Evolutionary conservation across 2,329 filamentous ascomycete species (phyloP).

Genomic region (Talaromyces sp.): DNA sequence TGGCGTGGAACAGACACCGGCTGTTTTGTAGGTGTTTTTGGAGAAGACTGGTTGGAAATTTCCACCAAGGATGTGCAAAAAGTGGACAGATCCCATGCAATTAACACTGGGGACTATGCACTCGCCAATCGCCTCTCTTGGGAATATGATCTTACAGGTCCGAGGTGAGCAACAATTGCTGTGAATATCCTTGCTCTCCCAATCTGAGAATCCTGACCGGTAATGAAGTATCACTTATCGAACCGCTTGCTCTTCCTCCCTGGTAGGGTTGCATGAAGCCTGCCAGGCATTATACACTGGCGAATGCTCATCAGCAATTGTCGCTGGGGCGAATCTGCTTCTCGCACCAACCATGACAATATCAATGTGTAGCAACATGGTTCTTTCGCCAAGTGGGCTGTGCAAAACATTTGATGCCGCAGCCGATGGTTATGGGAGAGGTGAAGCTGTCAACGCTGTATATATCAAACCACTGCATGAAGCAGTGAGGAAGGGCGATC

Average conservation of each 20-base stretch:
- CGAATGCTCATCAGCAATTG: constrained; percentile 21
- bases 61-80: neutral
- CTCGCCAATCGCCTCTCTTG: constrained; percentile 36
- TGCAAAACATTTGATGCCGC: constrained; percentile 32
- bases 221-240: constrained; percentile 35
- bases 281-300: constrained; percentile 23
- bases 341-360: constrained; percentile 27
- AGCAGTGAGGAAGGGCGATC: constrained; percentile 40
- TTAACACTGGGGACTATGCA: constrained; percentile 29
- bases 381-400: constrained; percentile 19
- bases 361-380: neutral
- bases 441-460: constrained; percentile 39
- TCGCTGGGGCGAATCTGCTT: constrained; percentile 19
- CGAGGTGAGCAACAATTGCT: constrained; percentile 14
- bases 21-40: neutral
- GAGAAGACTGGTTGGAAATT: neutral
- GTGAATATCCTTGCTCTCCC: neutral
- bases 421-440: constrained; percentile 49
- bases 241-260: constrained; percentile 42
- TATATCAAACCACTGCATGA: constrained; percentile 41
- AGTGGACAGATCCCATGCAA: constrained; percentile 3
- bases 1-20: no score
- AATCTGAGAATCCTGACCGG: neutral
- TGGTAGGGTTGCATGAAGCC: constrained; percentile 32
- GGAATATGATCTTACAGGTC: constrained; percentile 36